Conservation (phyloP, 768 basidiomycete species). For the Boletus vermiculosoides region DNA sequence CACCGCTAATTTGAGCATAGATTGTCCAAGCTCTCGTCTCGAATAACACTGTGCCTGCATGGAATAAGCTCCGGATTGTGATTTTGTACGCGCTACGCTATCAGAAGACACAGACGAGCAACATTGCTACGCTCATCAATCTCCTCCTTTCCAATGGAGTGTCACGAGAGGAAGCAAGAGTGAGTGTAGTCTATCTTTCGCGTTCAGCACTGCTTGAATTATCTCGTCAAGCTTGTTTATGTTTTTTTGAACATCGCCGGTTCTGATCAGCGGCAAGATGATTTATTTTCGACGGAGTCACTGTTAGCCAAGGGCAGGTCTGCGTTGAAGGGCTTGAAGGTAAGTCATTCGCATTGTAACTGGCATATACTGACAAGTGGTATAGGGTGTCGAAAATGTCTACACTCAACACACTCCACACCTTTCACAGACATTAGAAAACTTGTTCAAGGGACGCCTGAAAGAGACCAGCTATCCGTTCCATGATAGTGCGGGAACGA, state of each 20-base stretch:
- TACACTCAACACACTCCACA: constrained; percentile 98
- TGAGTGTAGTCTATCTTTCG: constrained; percentile 23
- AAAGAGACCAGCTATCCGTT: constrained; percentile 91
- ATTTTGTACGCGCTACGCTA: constrained; percentile 93
- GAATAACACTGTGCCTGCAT: constrained; percentile 62
- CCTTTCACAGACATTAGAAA: constrained; percentile 87
- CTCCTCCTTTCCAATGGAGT: constrained; percentile 75
- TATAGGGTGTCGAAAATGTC: constrained; percentile 95
- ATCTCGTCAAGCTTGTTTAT: constrained; percentile 73
- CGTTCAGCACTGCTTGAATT: constrained; percentile 9
- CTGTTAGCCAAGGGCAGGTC: constrained; percentile 91
- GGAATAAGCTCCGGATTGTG: constrained; percentile 86
- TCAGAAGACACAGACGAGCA: constrained; percentile 82
- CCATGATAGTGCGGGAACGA: constrained; percentile 66
- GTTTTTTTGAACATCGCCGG: constrained; percentile 91
- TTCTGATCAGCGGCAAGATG: constrained; percentile 94
- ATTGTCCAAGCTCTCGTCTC: constrained; percentile 78
- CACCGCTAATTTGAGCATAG: constrained; percentile 38
- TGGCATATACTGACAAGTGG: constrained; percentile 6
- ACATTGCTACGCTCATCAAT: constrained; percentile 78
- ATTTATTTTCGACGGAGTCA: constrained; percentile 94
- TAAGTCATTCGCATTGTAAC: constrained; percentile 29
- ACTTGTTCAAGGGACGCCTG: constrained; percentile 80
- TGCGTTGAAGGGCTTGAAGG: constrained; percentile 93
- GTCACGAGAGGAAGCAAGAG: constrained; percentile 71